Base-by-base conservation (phyloP, 129 eudicot species). In the Daucus carota region DNA sequence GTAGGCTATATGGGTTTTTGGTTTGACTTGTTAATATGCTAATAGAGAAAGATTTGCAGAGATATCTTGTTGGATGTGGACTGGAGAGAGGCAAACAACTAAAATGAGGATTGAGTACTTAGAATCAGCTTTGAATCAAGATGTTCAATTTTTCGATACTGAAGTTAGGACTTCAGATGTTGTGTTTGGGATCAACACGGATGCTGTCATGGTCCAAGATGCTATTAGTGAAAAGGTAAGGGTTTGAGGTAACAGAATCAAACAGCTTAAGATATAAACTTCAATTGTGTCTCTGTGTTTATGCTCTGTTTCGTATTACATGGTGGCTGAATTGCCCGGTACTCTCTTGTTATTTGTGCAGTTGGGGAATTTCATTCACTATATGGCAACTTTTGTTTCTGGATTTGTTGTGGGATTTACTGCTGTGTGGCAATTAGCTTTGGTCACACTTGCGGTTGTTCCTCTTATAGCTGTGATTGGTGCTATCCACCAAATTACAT, bases 11-110 rank as follows among this genome's bases (percentile, higher is more conserved):
- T 44, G 45, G 13, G 10, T 17, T 50, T 52, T n/a, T 15, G 52
- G 10, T 32, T 26, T 38, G 60, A 20, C 9, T 50, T 59, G 50
- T 20, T 8, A 29, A 31, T 57, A 33, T 10, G 24, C 26, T n/a
- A 32, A 46, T 76, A 65, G 73, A 72, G 63, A 73, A 80, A 78
- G 59, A 52, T 69, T 72, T 88, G 79, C 90, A 94, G 99, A 94
- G 77, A 94, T 94, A 80, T 88, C 99, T 29, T 94, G 99, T 84
- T 94, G 99, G 99, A 94, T 94, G 99, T 94, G 99, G 99, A 94
- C 92, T 43, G 99, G 99, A 46, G 99, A 94, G 80, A 91, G 99
- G 59, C 99, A 94, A 78, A 75, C 99, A 18, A 91, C 99, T 47
- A 94, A 84, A 75, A 94, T 91, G 97, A 89, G 99, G 87, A 94